These are phyloP conservation scores for Phtheirospermum japonicum DNA, from an alignment of 257 asterid species.

Conservation along the genomic window DNA sequence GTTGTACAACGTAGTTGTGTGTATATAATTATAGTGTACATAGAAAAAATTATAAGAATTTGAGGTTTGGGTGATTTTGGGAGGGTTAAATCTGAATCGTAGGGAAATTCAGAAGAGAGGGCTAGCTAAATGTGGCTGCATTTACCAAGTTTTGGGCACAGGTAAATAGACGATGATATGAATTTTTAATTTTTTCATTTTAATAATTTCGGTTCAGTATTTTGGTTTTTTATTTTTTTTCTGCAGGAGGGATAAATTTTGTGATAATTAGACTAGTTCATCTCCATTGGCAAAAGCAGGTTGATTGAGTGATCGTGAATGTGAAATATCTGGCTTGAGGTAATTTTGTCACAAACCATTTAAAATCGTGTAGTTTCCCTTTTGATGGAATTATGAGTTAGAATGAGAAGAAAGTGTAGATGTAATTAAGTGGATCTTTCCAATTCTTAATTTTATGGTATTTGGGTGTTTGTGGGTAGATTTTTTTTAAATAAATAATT, in stretches of 20 bases:
- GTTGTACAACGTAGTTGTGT: slow-evolving; percentile 21
- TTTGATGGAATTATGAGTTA: slow-evolving; percentile 18
- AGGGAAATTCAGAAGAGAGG: slow-evolving; percentile 15
- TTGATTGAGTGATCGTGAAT: slow-evolving; percentile 15
- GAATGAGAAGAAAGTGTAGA: too few species aligned
- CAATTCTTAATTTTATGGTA: background rate
- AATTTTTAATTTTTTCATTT: background rate
- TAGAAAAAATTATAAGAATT: slow-evolving; percentile 19
- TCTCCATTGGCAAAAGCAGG: slow-evolving; percentile 9
- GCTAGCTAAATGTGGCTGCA: slow-evolving; percentile 27
- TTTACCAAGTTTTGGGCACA: slow-evolving; percentile 29
- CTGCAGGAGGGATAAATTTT: background rate
- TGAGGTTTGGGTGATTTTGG: slow-evolving; percentile 27
- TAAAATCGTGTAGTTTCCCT: background rate
- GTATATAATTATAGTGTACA: slow-evolving; percentile 15
- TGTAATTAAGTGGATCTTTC: too few species aligned
- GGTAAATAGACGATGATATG: slow-evolving; percentile 29
- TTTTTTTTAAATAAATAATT: slow-evolving; percentile 27
- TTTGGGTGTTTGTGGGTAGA: slow-evolving; percentile 12
- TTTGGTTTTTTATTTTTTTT: background rate
- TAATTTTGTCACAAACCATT: slow-evolving; percentile 14
- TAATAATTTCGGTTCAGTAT: background rate
- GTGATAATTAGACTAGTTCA: slow-evolving; percentile 2
- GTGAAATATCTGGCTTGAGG: slow-evolving; percentile 18
- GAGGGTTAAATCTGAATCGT: slow-evolving; percentile 24